Evolutionary conservation across 2,329 filamentous ascomycete species (phyloP).

Genomic region (Metarhizium sp.): DNA sequence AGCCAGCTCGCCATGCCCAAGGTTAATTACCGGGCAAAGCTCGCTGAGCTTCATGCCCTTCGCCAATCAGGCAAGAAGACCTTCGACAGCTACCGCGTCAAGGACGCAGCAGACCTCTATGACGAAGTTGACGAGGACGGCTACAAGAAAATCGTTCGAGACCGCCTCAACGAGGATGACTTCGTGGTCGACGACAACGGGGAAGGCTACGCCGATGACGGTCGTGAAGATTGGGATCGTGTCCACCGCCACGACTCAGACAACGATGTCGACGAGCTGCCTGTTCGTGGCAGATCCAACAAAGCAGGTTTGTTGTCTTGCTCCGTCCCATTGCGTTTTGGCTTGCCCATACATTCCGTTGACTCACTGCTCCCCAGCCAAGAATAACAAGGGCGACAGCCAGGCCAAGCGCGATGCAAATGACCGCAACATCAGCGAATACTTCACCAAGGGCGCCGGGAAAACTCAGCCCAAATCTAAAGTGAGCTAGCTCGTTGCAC

Average conservation of each 20-base stretch:
- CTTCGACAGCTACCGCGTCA: constrained; percentile 76
- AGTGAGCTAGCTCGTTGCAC: constrained; percentile 34
- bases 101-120: constrained; percentile 78
- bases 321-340: not conserved
- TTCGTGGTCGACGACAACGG: constrained; percentile 99
- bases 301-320: constrained; percentile 35
- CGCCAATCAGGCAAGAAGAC: constrained; percentile 86
- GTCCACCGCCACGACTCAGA: constrained; percentile 62
- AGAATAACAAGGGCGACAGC: constrained; percentile 82
- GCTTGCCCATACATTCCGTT: not conserved
- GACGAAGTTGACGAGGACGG: constrained; percentile 95
- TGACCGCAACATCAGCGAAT: constrained; percentile 87
- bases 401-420: constrained; percentile 77
- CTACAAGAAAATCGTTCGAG: constrained; percentile 92
- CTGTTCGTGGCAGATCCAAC: constrained; percentile 35
- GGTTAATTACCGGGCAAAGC: constrained; percentile 36
- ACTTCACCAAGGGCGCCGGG: constrained; percentile 71
- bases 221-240: constrained; percentile 87
- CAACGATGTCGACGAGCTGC: constrained; percentile 44
- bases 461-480: constrained; percentile 68
- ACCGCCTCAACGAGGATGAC: constrained; percentile 84
- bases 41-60: constrained; percentile 75
- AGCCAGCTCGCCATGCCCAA: constrained; percentile 24
- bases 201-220: constrained; percentile 92
- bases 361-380: constrained; percentile 41